phyloP scores from a whole-genome alignment of 2,329 filamentous ascomycete species.

The Chrysoporthe puriensis region DNA sequence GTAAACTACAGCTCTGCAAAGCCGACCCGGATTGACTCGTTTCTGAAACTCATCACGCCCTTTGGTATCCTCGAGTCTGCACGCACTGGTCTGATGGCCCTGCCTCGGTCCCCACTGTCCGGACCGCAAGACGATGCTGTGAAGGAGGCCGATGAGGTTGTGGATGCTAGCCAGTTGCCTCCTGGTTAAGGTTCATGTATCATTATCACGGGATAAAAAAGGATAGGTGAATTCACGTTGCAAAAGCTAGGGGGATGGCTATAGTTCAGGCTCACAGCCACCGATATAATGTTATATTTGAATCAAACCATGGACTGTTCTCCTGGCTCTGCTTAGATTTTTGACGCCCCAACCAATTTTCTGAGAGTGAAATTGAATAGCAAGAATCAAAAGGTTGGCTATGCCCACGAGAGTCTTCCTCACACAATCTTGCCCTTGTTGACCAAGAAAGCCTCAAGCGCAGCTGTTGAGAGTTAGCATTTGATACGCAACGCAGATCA shows the following conservation, averaged over 20 bases:
- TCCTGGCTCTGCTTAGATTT: slow-evolving; percentile 19
- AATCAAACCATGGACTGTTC: slow-evolving; percentile 15
- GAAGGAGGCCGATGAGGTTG: slow-evolving; percentile 92
- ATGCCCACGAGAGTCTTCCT: slow-evolving; percentile 9
- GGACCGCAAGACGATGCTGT: slow-evolving; percentile 68
- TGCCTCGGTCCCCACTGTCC: slow-evolving; percentile 88
- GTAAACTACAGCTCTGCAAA: slow-evolving; percentile 74
- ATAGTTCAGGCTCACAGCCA: slow-evolving; percentile 13
- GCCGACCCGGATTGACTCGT: slow-evolving; percentile 90
- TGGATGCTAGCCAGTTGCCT: slow-evolving; percentile 91
- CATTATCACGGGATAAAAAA: slow-evolving; percentile 16
- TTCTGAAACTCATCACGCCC: slow-evolving; percentile 91
- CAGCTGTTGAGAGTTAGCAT: slow-evolving; percentile 51
- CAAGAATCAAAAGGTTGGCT: too few species aligned
- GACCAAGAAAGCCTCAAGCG: slow-evolving; percentile 87
- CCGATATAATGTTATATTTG: slow-evolving; percentile 3
- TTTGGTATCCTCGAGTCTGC: slow-evolving; percentile 98
- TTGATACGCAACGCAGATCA: not conserved
- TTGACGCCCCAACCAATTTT: slow-evolving; percentile 14
- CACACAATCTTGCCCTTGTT: slow-evolving; percentile 79
- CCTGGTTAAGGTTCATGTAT: slow-evolving; percentile 66
- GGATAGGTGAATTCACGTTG: not conserved
- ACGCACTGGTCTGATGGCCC: slow-evolving; percentile 93
- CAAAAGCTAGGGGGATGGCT: not conserved
- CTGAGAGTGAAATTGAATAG: not conserved